Evolutionary conservation across 2,329 filamentous ascomycete genomes (phyloP), one percentile per base, ranked within the genome.

Genomic region (Claviceps africana): DNA sequence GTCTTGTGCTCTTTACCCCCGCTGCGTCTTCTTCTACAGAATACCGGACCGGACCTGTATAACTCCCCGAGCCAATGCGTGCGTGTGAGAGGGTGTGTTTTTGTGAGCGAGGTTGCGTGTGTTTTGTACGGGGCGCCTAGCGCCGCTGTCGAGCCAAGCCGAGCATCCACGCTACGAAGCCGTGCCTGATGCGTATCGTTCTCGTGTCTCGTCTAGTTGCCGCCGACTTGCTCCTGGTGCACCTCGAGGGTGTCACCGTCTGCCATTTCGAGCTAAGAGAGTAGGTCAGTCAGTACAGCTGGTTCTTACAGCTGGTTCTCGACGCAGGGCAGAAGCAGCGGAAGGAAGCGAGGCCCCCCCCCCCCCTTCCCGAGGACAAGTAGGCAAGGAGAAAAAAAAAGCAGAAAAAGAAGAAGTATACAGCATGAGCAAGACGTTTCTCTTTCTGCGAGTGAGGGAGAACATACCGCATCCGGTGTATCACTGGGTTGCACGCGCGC

Each of bases 221-320:
- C 70, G 55, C 93, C 93, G 56, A 97, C 93, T 72, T 98, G 93
- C 69, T 98, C 93, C 68, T 97, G 93, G 67, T 97, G 91, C 28
- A 98, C 93, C 65, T 98, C 93, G 28, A 98, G 82, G 1, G 88
- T 94, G 64, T 98, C 93, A 37, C 93, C 91, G 61, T 98, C 93
- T 58, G 82, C 75, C 93, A 98, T 98, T 56, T 97, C 93, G 52
- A 97, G 84, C 93, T 97, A 28, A 48, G 17, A 21, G 42, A 44
- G 19, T 28, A 17, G 4, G 33, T 37, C 45, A 7, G 45, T 51
- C 42, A 51, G 42, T 30, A 30, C 19, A 17, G 5, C 9, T 22
- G n/a, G 15, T 37, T 15, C n/a, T 21, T 5, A 15, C 4, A 17
- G n/a, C n/a, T n/a, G n/a, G n/a, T n/a, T n/a, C 31, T 7, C 7